Evolutionary conservation across 225 moss, liverwort and hornwort species (phyloP), one percentile per base, ranked within the genome.

Genomic region (Polytrichum commune): DNA sequence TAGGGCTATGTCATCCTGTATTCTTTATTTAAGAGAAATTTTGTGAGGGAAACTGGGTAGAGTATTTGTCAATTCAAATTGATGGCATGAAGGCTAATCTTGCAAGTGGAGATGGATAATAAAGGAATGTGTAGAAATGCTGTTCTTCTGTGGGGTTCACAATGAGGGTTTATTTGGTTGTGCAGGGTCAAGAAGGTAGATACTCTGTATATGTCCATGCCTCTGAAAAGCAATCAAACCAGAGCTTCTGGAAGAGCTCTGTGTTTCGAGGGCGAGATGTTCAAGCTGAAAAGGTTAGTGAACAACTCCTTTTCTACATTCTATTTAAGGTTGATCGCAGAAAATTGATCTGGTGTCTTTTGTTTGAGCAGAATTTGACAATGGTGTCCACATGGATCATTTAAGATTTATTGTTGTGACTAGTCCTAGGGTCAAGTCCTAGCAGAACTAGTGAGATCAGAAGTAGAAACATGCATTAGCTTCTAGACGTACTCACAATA

Each of bases 171-270:
- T 27, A 30, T 27, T 64, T 27, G 54, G 70, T 62, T 60, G 27
- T 66, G 18, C 80, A 96, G 96, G 96, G 92, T 13, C 92, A 90
- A 54, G 90, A 92, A 77, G 84, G 73, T 46, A 76, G 72, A 72
- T 96, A 88, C 63, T 79, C 91, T 20, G 78, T 93, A 19, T 93
- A 93, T 67, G 83, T 93, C 19, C 93, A 96, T 64, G 90, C 93
- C 23, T 96, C 96, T 55, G 82, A 74, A 71, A 76, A 78, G 23
- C 73, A 65, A 24, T 46, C 23, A 6, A 24, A 75, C 30, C 78
- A 84, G 66, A 86, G 73, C 16, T 25, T 77, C 8, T 87, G 90
- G 80, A 89, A 69, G 25, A 92, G 87, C 76, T 66, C 3, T 57
- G 81, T 89, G n/a, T 96, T 96, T 71, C 73, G 35, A 57, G 86